Conservation (phyloP, 805 yeast species). For the Candida ortonii region DNA sequence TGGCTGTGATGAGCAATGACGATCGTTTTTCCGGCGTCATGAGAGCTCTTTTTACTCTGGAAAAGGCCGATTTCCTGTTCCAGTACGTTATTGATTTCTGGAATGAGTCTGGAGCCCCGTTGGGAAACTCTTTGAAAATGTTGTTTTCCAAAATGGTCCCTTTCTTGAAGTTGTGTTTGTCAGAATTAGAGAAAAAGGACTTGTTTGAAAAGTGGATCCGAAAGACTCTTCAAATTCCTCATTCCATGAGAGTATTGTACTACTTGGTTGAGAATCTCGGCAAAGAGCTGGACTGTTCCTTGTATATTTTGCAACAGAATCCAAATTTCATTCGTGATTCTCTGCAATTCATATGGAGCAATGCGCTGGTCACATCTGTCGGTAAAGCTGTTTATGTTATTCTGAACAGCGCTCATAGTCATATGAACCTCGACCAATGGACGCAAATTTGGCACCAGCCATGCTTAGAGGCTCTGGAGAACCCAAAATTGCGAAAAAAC, state of each 20-base stretch:
- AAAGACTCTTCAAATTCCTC: constrained; percentile 41
- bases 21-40: too few relatives aligned
- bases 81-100: constrained; percentile 63
- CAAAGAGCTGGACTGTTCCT: constrained; percentile 42
- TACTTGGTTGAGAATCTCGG: constrained; percentile 56
- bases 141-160: constrained; percentile 52
- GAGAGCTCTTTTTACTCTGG: constrained; percentile 13
- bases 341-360: constrained; percentile 49
- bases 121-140: constrained; percentile 65
- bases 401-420: constrained; percentile 33
- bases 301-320: constrained; percentile 39
- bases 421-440: constrained; percentile 41
- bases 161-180: constrained; percentile 27
- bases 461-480: constrained; percentile 35
- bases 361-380: constrained; percentile 62
- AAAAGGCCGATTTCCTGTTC: constrained; percentile 37
- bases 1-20: constrained; percentile 15
- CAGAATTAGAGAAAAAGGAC: constrained; percentile 13
- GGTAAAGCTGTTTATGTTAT: constrained; percentile 54
- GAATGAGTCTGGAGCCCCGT: constrained; percentile 67
- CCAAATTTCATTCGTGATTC: constrained; percentile 48
- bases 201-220: constrained; percentile 46
- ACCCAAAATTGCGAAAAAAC: constrained; percentile 39
- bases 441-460: constrained; percentile 47
- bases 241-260: constrained; percentile 58